Percentiles rank a stretch among this genome's conserved stretches.
phyloP scores from a whole-genome alignment of 805 yeast species.

The Spathaspora gorwiae region DNA sequence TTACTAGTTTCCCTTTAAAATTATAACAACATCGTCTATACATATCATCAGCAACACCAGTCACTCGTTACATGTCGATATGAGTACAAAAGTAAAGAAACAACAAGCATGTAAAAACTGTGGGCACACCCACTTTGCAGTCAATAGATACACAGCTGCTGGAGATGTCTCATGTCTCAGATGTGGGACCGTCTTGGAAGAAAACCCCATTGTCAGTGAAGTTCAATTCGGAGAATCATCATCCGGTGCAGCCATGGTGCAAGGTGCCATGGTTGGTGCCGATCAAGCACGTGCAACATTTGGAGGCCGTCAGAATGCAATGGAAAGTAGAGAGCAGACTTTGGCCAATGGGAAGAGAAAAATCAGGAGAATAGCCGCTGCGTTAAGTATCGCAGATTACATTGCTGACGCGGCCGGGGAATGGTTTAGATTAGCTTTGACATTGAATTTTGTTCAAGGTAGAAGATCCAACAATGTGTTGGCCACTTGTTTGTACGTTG shows the following conservation, averaged over 20 bases:
- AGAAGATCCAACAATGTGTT: conserved; percentile 91
- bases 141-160: conserved; percentile 35
- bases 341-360: conserved; percentile 76
- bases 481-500: conserved; percentile 90
- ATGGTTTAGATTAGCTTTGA: conserved; percentile 84
- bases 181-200: conserved; percentile 89
- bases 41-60: too few species aligned
- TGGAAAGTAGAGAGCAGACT: conserved; percentile 88
- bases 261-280: conserved; percentile 87
- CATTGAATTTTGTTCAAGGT: conserved; percentile 94
- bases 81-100: conserved; percentile 2
- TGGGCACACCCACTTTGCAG: conserved; percentile 18
- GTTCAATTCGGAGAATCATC: conserved; percentile 91
- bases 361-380: conserved; percentile 74
- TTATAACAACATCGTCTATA: too few species aligned
- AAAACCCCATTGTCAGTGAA: conserved; percentile 91
- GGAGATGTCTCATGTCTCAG: conserved; percentile 73
- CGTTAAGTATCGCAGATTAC: conserved; percentile 75
- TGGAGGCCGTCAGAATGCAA: conserved; percentile 63
- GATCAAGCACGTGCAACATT: conserved; percentile 75
- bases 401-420: conserved; percentile 82
- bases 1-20: too few species aligned
- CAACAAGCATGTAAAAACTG: conserved; percentile 18
- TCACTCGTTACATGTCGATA: not conserved
- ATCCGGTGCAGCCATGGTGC: conserved; percentile 92